Evolutionary conservation across 1,284 basidiomycete species (phyloP), one percentile per base, ranked within the genome.

Genomic region (Ustilago trichophora): DNA sequence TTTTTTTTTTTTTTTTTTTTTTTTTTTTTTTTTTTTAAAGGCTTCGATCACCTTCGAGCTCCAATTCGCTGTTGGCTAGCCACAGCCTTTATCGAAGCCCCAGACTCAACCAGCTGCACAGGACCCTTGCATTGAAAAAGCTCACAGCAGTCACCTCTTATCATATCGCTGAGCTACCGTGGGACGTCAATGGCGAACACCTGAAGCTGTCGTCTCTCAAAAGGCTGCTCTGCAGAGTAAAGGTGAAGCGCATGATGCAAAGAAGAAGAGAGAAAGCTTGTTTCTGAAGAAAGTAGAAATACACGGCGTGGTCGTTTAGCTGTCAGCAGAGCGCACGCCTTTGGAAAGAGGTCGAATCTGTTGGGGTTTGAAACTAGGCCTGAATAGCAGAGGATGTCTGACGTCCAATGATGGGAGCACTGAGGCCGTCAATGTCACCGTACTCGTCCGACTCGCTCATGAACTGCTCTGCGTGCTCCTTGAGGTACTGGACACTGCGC

Each of bases 401-500:
- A 24, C 60, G 49, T 13, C 60, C 67, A 18, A 65, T 57, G 50
- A 63, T 48, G 11, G 66, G 66, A 27, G 60, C 57, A 19, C 44
- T 37, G 13, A 70, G 41, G 2, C 57, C 57, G 46, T 70, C 67
- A 13, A 59, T 48, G 18, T 60, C 62, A 16, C 60, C 67, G 24
- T 57, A 70, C 45, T 72, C 69, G 58, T 76, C 75, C 34, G 64
- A 65, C 43, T 80, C 78, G 54, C 62, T 64, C 81, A 87, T 84
- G 75, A 86, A 83, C 57, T 90, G 80, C 87, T 90, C 84, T 87
- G 90, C 82, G 88, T 92, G 86, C 88, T 95, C 85, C 64, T 84
- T 84, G 19, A 98, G 84, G 88, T 93, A 98, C 78, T 93, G 88
- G 25, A 96, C 90, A 73, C 91, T 94, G 63, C 95, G 85, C 83